Base-by-base conservation (phyloP, 805 yeast genomes). In the Citeromyces nyonsensis region DNA sequence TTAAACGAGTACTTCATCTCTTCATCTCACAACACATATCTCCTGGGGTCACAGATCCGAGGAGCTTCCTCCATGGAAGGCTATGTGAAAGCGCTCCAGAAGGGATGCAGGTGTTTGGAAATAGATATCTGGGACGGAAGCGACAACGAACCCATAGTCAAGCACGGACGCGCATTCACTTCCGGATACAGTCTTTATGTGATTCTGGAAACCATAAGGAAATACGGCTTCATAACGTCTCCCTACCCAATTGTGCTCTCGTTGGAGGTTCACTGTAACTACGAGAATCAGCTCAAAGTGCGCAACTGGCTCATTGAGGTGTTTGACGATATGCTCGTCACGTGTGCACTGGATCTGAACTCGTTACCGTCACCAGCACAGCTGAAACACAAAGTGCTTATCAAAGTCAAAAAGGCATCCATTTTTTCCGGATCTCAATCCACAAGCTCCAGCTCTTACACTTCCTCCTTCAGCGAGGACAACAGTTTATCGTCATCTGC, bases 31-130 rank as follows among this genome's bases (percentile, higher is more conserved):
- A 91, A 91, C 48, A 91, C 98, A 0, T 91, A 91, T 45, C 58
- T 91, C 3, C 53, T 74, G 18, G 98, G 98, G 0, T 63, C 91
- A 26, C 98, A 91, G 47, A 66, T 82, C 11, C 94, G 76, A 2
- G 94, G 91, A 13, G 74, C 69, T 3, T 78, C 95, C 0, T 83
- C 96, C 0, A 73, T 84, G 2, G 96, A 88, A 46, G 93, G 93
- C 0, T 91, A 91, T 43, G 73, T 84, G 11, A 69, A 79, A 32
- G 91, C 83, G 0, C 56, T 91, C 31, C 95, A 85, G 48, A 68
- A 85, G 34, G 97, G 98, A 1, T 91, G 97, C 44, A 62, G 95
- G 29, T 86, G 95, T 39, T 63, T 91, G n/a, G 99, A 91, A 47
- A 73, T 91, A 27, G 99, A 91, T 51, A 63, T 91, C 13, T 91